Conservation (phyloP, 352 stramenopile genomes). For the Phytophthora tubulina region DNA sequence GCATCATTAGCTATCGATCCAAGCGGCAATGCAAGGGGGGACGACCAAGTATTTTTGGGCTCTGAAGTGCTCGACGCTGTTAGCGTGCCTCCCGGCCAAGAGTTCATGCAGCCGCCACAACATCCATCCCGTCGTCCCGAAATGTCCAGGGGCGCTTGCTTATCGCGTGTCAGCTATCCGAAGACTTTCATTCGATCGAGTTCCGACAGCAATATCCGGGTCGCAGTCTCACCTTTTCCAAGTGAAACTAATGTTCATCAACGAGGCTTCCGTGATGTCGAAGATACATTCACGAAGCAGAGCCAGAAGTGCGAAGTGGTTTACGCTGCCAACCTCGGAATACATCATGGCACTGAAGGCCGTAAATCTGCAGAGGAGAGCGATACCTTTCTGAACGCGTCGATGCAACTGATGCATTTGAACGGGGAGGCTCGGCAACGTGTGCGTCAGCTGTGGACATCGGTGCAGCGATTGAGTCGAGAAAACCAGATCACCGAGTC, state of each 20-base stretch:
- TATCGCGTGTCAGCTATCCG: constrained; percentile 3
- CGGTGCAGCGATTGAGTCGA: constrained; percentile 62
- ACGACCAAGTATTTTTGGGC: neutral
- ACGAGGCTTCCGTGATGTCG: neutral
- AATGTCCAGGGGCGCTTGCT: neutral
- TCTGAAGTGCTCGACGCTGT: neutral
- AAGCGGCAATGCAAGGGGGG: neutral
- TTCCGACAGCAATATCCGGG: constrained; percentile 42
- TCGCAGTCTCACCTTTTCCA: constrained; percentile 27
- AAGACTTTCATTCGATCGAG: constrained; percentile 42
- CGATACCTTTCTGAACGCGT: constrained; percentile 65
- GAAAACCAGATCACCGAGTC: constrained; percentile 60
- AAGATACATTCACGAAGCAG: neutral
- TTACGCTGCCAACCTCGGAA: neutral
- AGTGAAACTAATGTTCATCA: neutral
- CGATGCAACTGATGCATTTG: constrained; percentile 70
- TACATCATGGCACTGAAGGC: neutral
- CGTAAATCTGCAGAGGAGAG: constrained; percentile 14
- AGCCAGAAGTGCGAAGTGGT: neutral
- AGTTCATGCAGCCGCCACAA: neutral
- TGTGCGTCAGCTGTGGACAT: constrained; percentile 72
- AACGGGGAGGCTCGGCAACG: constrained; percentile 68
- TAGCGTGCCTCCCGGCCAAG: neutral
- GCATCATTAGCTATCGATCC: constrained; percentile 14
- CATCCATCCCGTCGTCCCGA: neutral